These are phyloP conservation scores for Tolypocladium inflatum DNA, from an alignment of 2,329 filamentous ascomycete species.

Conservation along the genomic window DNA sequence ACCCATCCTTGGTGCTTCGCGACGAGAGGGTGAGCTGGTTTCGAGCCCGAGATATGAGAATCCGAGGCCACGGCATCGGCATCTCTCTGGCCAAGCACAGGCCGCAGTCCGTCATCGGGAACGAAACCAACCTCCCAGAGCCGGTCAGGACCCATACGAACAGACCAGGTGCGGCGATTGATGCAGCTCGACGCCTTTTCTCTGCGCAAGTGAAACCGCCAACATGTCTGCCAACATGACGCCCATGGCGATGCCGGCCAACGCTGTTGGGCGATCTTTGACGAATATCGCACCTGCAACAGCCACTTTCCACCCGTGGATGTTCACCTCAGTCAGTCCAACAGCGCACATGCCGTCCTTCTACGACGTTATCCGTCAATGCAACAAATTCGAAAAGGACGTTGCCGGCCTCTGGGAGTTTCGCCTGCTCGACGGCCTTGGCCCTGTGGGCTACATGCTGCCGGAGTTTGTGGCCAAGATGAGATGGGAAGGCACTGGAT, in stretches of 20 bases:
- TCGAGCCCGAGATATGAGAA: background rate
- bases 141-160: background rate
- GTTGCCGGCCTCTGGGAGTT: slow-evolving; percentile 13
- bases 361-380: slow-evolving; percentile 11
- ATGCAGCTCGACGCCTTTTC: background rate
- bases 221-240: slow-evolving; percentile 1
- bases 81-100: background rate
- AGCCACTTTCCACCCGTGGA: slow-evolving; percentile 4
- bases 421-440: slow-evolving; percentile 9
- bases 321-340: background rate
- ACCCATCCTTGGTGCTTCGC: background rate
- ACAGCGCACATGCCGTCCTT: slow-evolving; percentile 6
- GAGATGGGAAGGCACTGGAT: slow-evolving; percentile 11
- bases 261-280: background rate
- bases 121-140: background rate
- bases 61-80: background rate
- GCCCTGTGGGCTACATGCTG: slow-evolving; percentile 15
- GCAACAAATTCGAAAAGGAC: slow-evolving; percentile 16
- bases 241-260: background rate
- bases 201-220: background rate
- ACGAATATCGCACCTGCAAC: background rate
- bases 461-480: slow-evolving; percentile 10
- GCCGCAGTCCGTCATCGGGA: background rate
- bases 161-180: background rate
- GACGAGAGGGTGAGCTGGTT: background rate